Base-by-base conservation (phyloP, 2,329 filamentous ascomycete genomes). In the Lasiodiplodia hormozganensis region DNA sequence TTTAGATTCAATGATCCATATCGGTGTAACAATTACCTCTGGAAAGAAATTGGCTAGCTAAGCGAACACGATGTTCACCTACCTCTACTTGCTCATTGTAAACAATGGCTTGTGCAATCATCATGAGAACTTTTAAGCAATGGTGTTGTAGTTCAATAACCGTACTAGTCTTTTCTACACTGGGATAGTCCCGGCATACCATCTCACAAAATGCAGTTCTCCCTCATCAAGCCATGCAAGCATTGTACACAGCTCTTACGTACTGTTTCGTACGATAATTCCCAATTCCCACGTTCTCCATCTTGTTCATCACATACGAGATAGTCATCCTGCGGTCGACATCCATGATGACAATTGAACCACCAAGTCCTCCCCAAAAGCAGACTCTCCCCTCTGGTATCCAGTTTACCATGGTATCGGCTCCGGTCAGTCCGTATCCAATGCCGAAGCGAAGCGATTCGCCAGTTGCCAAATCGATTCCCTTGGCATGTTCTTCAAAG, bases 341-440 rank as follows among this genome's bases (percentile, higher is more conserved):
- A 65, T 74, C 72, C 67, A 71, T 70, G 34, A 73, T 70, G 0
- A 25, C 67, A 18, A 73, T 51, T 1, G 68, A 71, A 25, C 72
- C 73, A n/a, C 72, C 72, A 56, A 68, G 74, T 6, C 72, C 71
- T 2, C 71, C 70, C 73, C 72, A 73, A 28, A 68, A 71, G 52
- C 65, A 70, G 2, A 67, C 14, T 14, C 16, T 2, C 10, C 43
- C 58, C 4, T 49, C 58, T 25, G 58, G 58, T n/a, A 62, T 23
- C 58, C 58, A 62, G 14, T 12, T 18, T 0, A 10, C 23, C 2
- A 31, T 18, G 0, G 58, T 31, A 23, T 36, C 25, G 11, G n/a
- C 8, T 10, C 40, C 38, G 1, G 25, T 23, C 40, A 62, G 21
- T 3, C 43, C 58, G 7, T 11, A 49, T 2, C 58, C 43, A 14